A percentile compares a stretch with the other conserved stretches of the same genome.
phyloP scores from a whole-genome alignment of 371 early-diverging fungal species.

The Mortierella sp. region DNA sequence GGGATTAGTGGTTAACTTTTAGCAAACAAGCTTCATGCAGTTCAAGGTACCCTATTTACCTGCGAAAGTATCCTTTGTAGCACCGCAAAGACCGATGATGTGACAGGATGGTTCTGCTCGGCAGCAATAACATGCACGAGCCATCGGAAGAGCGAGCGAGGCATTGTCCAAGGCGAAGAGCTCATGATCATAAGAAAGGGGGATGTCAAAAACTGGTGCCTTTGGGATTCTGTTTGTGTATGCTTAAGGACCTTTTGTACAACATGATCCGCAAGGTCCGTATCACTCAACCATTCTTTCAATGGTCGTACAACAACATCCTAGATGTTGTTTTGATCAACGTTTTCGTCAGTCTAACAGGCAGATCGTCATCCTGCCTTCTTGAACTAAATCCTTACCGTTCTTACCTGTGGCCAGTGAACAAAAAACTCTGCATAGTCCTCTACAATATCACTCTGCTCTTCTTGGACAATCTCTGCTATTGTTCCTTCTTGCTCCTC shows the following conservation, averaged over 20 bases:
- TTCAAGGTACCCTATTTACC: too few relatives aligned
- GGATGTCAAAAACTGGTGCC: constrained; percentile 23
- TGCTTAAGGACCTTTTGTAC: constrained; percentile 22
- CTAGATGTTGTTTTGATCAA: constrained; percentile 5
- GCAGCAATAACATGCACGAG: constrained; percentile 28
- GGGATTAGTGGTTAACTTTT: too few relatives aligned
- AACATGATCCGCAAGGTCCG: constrained; percentile 17
- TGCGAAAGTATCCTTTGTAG: constrained; percentile 26
- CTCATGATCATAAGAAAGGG: constrained; percentile 26
- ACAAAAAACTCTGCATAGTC: constrained; percentile 46
- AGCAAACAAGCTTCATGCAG: too few relatives aligned
- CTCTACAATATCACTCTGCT: constrained; percentile 15
- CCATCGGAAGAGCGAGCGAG: constrained; percentile 41
- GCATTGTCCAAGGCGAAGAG: constrained; percentile 40
- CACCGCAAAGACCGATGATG: constrained; percentile 18
- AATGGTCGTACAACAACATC: constrained; percentile 13
- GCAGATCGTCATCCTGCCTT: too few relatives aligned
- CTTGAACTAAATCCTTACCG: too few relatives aligned
- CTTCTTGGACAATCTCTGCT: constrained; percentile 30
- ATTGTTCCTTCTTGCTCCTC: constrained; percentile 34
- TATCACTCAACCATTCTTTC: constrained; percentile 7
- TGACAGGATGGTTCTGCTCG: constrained; percentile 24
- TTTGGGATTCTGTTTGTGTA: constrained; percentile 17
- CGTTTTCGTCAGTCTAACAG: too few relatives aligned
- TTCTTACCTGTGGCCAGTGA: constrained; percentile 45